Percentiles rank a stretch among this genome's conserved stretches.
These are phyloP conservation scores for Neurospora sp. DNA, from an alignment of 495 filamentous ascomycete species.

Conservation along the genomic window DNA sequence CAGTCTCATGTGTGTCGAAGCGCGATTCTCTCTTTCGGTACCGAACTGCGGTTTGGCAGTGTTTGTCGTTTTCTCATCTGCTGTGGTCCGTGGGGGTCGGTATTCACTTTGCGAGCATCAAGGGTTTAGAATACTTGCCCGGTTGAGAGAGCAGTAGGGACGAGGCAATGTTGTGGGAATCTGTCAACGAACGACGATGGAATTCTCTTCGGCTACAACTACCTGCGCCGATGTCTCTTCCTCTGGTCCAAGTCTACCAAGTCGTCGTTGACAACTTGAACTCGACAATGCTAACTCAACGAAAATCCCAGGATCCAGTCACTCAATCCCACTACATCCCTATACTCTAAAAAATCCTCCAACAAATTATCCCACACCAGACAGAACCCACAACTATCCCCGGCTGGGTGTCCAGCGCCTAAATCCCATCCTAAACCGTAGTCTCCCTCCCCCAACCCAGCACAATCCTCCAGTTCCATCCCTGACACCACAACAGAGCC, in stretches of 20 bases:
- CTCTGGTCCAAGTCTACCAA: background rate
- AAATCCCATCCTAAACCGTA: background rate
- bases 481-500: background rate
- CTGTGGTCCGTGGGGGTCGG: background rate
- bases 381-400: background rate
- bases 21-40: background rate
- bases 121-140: background rate
- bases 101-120: background rate
- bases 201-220: background rate
- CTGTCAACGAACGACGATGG: background rate
- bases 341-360: background rate
- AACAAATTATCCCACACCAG: background rate
- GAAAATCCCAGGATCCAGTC: background rate
- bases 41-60: background rate
- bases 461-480: background rate
- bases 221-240: background rate
- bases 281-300: background rate
- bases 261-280: background rate
- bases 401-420: background rate
- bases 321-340: background rate
- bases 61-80: background rate
- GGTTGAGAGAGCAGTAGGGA: background rate
- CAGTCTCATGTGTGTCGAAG: background rate
- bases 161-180: background rate
- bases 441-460: background rate